phyloP scores from a whole-genome alignment of 2,329 filamentous ascomycete genomes.

The Aphanoascus verrucosus region DNA sequence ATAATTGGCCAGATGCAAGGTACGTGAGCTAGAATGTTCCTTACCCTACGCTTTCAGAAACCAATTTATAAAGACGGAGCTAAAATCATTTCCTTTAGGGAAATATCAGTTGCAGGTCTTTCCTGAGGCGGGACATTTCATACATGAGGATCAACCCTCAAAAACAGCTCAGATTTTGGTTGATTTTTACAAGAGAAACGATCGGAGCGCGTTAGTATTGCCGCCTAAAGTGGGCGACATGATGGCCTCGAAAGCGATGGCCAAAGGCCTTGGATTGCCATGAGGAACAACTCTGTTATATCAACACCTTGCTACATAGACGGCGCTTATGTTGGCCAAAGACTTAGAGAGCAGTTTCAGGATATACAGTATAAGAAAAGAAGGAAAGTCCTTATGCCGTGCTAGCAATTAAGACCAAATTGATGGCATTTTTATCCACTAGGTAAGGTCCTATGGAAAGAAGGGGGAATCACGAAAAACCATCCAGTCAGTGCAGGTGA shows the following conservation, averaged over 20 bases:
- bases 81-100: slow-evolving; percentile 30
- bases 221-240: slow-evolving; percentile 84
- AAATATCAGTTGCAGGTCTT: slow-evolving; percentile 95
- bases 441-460: neutral
- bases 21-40: slow-evolving; percentile 28
- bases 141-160: slow-evolving; percentile 88
- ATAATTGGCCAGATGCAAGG: slow-evolving; percentile 98
- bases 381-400: neutral
- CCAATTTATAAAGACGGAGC: neutral
- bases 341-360: neutral
- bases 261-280: slow-evolving; percentile 22
- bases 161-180: slow-evolving; percentile 76
- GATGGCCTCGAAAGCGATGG: slow-evolving; percentile 35
- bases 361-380: neutral
- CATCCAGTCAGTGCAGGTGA: neutral
- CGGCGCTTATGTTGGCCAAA: neutral
- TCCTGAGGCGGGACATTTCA: slow-evolving; percentile 88
- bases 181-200: slow-evolving; percentile 88
- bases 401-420: neutral
- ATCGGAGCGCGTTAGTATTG: slow-evolving; percentile 70
- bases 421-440: neutral
- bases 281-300: neutral
- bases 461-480: neutral
- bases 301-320: neutral
- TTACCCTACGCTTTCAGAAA: neutral